phyloP scores from a whole-genome alignment of 495 filamentous ascomycete species.

The Annulohypoxylon bovei region DNA sequence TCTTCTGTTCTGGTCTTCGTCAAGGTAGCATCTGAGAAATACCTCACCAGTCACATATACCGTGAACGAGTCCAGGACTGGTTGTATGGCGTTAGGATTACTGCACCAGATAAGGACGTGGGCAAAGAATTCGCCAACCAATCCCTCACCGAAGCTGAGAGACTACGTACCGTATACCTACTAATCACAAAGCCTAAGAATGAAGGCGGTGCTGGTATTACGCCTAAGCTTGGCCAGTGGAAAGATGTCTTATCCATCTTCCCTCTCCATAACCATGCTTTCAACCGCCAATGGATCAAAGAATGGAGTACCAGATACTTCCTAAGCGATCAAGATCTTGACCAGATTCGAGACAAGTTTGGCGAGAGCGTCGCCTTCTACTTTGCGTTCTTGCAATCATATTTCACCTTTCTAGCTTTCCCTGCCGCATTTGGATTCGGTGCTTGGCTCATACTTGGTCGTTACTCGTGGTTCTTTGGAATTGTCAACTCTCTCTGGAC shows the following conservation, averaged over 20 bases:
- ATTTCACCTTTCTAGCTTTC: slow-evolving; percentile 85
- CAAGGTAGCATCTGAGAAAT: slow-evolving; percentile 73
- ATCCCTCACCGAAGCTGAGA: slow-evolving; percentile 86
- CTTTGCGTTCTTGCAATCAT: slow-evolving; percentile 94
- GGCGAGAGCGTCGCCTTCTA: slow-evolving; percentile 97
- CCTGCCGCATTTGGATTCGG: slow-evolving; percentile 85
- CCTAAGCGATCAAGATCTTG: slow-evolving; percentile 78
- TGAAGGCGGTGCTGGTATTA: slow-evolving; percentile 92
- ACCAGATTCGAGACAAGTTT: slow-evolving; percentile 85
- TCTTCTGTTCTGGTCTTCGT: slow-evolving; percentile 84
- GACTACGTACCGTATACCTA: slow-evolving; percentile 82
- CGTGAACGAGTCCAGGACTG: slow-evolving; percentile 88
- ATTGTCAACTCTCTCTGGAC: slow-evolving; percentile 86
- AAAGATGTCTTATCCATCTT: slow-evolving; percentile 85
- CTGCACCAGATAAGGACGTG: slow-evolving; percentile 80
- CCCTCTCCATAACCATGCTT: slow-evolving; percentile 84
- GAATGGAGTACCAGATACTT: slow-evolving; percentile 86
- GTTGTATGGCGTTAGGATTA: slow-evolving; percentile 87
- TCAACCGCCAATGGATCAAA: slow-evolving; percentile 91
- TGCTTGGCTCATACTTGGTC: slow-evolving; percentile 83
- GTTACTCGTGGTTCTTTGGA: slow-evolving; percentile 86
- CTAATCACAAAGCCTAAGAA: slow-evolving; percentile 83
- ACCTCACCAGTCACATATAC: slow-evolving; percentile 72
- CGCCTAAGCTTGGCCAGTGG: slow-evolving; percentile 83
- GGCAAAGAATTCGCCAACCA: slow-evolving; percentile 68